Percentiles rank a stretch among this genome's conserved stretches.
Conservation (phyloP, 495 filamentous ascomycete genomes). For the Penicillium daleae region DNA sequence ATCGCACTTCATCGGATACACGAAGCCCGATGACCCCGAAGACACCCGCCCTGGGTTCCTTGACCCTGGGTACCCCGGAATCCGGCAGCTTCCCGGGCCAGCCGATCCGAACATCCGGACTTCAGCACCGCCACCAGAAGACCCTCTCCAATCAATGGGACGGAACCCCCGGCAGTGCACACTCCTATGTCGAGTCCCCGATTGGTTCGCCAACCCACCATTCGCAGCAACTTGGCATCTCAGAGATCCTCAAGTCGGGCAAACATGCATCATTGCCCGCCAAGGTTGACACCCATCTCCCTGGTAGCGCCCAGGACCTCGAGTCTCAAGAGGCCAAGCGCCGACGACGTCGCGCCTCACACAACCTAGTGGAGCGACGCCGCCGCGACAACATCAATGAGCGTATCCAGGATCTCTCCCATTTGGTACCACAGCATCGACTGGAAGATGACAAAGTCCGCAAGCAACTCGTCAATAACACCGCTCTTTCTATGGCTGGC, state of each 20-base stretch:
- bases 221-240: constrained; percentile 64
- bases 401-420: constrained; percentile 92
- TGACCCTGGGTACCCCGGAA: constrained; percentile 65
- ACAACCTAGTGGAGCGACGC: constrained; percentile 94
- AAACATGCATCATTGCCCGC: constrained; percentile 72
- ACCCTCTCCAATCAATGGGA: constrained; percentile 82
- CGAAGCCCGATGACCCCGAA: constrained; percentile 83
- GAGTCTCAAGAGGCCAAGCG: constrained; percentile 91
- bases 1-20: constrained; percentile 68
- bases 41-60: constrained; percentile 61
- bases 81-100: constrained; percentile 73
- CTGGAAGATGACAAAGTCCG: constrained; percentile 96
- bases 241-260: constrained; percentile 69
- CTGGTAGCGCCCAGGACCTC: constrained; percentile 54
- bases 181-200: constrained; percentile 80
- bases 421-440: constrained; percentile 88
- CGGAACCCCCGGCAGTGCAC: constrained; percentile 74
- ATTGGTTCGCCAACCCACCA: constrained; percentile 69
- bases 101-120: constrained; percentile 65
- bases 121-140: constrained; percentile 75
- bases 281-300: constrained; percentile 64
- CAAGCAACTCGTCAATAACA: constrained; percentile 90
- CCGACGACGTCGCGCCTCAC: constrained; percentile 85
- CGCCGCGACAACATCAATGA: constrained; percentile 98
- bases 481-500: constrained; percentile 79